Evolutionary conservation across 805 yeast genomes (phyloP).

Genomic region (Torulaspora gathmanii): DNA sequence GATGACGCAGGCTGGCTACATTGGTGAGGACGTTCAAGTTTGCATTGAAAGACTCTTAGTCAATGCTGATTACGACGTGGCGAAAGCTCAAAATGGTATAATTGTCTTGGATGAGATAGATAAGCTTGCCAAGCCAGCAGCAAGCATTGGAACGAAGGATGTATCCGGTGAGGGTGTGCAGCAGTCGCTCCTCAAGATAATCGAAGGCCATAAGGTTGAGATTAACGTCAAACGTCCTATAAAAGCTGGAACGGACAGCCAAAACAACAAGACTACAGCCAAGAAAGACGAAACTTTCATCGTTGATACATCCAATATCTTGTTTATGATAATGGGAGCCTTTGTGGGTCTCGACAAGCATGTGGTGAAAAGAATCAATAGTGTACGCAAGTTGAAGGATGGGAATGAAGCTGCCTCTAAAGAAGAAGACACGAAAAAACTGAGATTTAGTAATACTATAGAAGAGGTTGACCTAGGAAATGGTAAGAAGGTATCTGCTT

Average conservation of each 20-base stretch:
- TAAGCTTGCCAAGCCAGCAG: conserved; percentile 48
- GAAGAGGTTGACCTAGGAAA: conserved; percentile 37
- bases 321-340: conserved; percentile 58
- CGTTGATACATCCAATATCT: conserved; percentile 51
- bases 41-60: conserved; percentile 51
- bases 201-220: conserved; percentile 53
- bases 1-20: conserved; percentile 59
- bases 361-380: conserved; percentile 39
- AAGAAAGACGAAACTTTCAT: conserved; percentile 43
- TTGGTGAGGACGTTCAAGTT: conserved; percentile 59
- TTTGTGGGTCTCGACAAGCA: conserved; percentile 54
- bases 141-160: conserved; percentile 48
- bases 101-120: conserved; percentile 59
- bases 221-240: conserved; percentile 44
- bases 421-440: conserved; percentile 10
- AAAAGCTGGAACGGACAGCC: conserved; percentile 21
- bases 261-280: conserved; percentile 32
- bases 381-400: conserved; percentile 22
- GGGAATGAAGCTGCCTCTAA: conserved; percentile 5
- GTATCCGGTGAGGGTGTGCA: conserved; percentile 65
- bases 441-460: conserved; percentile 29
- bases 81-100: conserved; percentile 51
- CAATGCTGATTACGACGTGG: conserved; percentile 48
- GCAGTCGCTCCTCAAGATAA: conserved; percentile 51
- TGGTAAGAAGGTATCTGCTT: conserved; percentile 40